Base-by-base conservation (phyloP, 169 alveolate species). In the Cryptosporidium tyzzeri region DNA sequence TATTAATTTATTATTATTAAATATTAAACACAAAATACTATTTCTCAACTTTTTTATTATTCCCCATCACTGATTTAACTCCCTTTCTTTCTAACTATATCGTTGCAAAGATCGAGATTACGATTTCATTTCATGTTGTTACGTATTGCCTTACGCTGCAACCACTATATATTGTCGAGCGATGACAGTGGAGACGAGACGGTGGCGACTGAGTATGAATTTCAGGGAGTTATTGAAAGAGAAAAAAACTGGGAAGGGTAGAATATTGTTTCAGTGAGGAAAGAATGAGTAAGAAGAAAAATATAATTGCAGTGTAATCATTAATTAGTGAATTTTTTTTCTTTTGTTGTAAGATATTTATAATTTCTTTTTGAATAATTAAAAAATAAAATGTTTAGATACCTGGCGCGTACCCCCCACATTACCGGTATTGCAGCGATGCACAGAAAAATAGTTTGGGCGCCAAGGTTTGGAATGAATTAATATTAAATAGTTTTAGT, bases 51-150 rank as follows among this genome's bases (percentile, higher is more conserved):
- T 26, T 55, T 21, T 8, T 7, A 41, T 41, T 6, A 41, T 55
- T 55, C 67, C 67, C 67, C 67, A 55, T 55, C 67, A 55, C 3
- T 26, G 2, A 55, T 21, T 55, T 55, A 55, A 55, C 67, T 55
- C 67, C 23, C 23, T 31, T 55, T 55, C 67, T 59, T 37, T 39
- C 23, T 31, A 16, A 16, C 68, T 45, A 44, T 44, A 80, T 80
- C 89, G 89, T 80, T 44, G 44, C 68, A 80, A 62, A 80, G 65
- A 80, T 80, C 89, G 89, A 61, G 29, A 80, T 62, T 61, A 61
- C 89, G 89, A 80, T 80, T 80, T 80, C 89, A 62, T 44, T 80
- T 80, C 89, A 80, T 80, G 89, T 80, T 80, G 89, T 44, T 80
- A 80, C 89, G 89, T 67, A 80, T 80, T 80, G 89, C 89, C 89